Evolutionary conservation across 306 rosid species (phyloP), one percentile per base, ranked within the genome.

Genomic region (Inga oerstediana): DNA sequence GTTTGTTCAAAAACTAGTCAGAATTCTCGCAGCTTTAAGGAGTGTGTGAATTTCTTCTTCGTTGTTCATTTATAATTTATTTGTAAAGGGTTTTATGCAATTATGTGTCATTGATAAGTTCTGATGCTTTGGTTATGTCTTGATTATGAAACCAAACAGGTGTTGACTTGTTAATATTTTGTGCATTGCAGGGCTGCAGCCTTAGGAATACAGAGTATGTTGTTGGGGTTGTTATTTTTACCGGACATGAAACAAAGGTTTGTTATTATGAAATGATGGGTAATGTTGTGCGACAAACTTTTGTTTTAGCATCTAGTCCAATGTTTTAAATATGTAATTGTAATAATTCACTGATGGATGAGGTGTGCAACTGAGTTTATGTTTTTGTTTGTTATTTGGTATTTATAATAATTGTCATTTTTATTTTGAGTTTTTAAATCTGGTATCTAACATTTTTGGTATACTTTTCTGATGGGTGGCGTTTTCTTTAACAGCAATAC

Each of bases 161-260:
- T 59, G n/a, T 69, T 85, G 74, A 56, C 81, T 79, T 77, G 59
- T 72, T 74, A 83, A 77, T 58, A 48, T 56, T 20, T 78, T 52
- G 52, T 84, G 56, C 80, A 7, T 79, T 85, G 77, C 94, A 96
- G 99, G 99, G 99, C 27, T 96, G 99, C 91, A 96, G 97, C 87
- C 99, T 96, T 82, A 91, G 97, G 88, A 96, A 96, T 88, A 96
- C 99, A 3, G 97, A 94, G 71, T 92, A 93, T 88, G 84, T 96
- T 87, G 98, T 96, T 81, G 98, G 89, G 72, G 92, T 89, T 84
- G 99, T 94, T 84, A 86, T 96, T 86, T 96, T 96, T 84, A 90
- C 99, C 11, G 99, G 99, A 78, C 99, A 87, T 5, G 99, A 96
- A 88, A 96, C 99, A 49, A 96, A 96, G 99, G 99, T 96, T 82